Conservation (phyloP, 208 protist genomes). For the Strigomonas culicis region DNA sequence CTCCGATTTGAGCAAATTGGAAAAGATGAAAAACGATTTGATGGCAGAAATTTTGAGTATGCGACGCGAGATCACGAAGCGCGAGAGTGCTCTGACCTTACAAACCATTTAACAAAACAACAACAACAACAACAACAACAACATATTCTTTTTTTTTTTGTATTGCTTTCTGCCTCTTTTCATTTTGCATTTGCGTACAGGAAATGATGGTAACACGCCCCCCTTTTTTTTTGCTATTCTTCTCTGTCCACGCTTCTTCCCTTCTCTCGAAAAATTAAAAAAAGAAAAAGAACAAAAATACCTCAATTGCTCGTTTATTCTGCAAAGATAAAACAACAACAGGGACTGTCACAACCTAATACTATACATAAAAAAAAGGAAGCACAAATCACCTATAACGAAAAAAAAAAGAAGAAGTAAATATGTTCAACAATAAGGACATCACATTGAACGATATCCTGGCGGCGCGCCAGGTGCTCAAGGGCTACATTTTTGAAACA, state of each 20-base stretch:
- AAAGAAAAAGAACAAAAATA: background rate
- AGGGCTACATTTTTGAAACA: conserved; percentile 67
- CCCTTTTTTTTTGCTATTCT: background rate
- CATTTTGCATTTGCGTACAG: conserved; percentile 8
- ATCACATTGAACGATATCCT: conserved; percentile 53
- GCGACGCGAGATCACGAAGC: background rate
- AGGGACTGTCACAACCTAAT: background rate
- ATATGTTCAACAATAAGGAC: too few relatives aligned
- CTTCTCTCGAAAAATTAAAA: background rate
- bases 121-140: background rate
- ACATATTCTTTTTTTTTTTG: conserved; percentile 5
- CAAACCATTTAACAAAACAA: conserved; percentile 6
- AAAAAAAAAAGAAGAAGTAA: too few relatives aligned
- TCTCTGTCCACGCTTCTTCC: background rate
- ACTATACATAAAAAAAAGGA: too few relatives aligned
- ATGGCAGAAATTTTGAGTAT: background rate
- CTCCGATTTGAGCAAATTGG: background rate
- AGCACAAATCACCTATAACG: too few relatives aligned
- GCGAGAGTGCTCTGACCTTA: background rate
- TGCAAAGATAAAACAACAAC: conserved; percentile 3
- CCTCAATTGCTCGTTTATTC: too few relatives aligned
- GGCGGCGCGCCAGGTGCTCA: conserved; percentile 52
- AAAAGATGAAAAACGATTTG: background rate
- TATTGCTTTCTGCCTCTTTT: background rate
- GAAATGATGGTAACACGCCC: background rate